Evolutionary conservation across 2,329 filamentous ascomycete genomes (phyloP), one percentile per base, ranked within the genome.

Genomic region (Cladosporium sphaerospermum): DNA sequence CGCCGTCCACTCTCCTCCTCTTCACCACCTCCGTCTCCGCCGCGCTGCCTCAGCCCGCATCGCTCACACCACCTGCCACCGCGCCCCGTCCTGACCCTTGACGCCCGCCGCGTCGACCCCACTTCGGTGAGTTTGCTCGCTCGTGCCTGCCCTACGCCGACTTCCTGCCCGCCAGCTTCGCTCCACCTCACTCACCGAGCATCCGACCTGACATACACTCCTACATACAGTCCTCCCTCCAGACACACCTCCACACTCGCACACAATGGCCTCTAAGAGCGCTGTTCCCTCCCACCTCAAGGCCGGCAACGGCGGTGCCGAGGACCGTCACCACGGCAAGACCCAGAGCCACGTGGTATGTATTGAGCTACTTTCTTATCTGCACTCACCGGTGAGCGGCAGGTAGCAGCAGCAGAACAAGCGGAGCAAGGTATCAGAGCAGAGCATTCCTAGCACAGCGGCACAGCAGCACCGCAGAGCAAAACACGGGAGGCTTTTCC

Each of bases 201-300:
- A 40, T 33, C 46, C 48, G 18, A 13, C 37, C 47, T 50, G 18
- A 50, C 47, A 42, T 23, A 4, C 37, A 9, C 37, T 50, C 39
- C 16, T 39, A 7, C 23, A 28, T 28, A 14, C 32, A 16, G 39
- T 32, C n/a, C 39, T 19, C 39, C 6, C 48, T 32, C 8, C 28
- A 23, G 14, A 23, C 23, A 33, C 47, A 42, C 40, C 33, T 16
- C 9, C 43, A 58, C 47, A 58, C 37, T 32, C 53, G 36, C 49
- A 49, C 54, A 62, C 58, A 19, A 68, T 67, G 64, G 63, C 65
- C 61, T 75, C 63, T 64, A 89, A 82, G 77, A 84, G 82, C 74
- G 87, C 88, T 59, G 77, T 96, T 64, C 89, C 91, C 60, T 79
- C 87, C 41, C 92, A 95, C 78, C 80, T 96, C 66, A 92, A 89